A percentile compares a stretch with the other conserved stretches of the same genome.
phyloP scores from a whole-genome alignment of 257 asterid genomes.

The Hygrophila difformis region DNA sequence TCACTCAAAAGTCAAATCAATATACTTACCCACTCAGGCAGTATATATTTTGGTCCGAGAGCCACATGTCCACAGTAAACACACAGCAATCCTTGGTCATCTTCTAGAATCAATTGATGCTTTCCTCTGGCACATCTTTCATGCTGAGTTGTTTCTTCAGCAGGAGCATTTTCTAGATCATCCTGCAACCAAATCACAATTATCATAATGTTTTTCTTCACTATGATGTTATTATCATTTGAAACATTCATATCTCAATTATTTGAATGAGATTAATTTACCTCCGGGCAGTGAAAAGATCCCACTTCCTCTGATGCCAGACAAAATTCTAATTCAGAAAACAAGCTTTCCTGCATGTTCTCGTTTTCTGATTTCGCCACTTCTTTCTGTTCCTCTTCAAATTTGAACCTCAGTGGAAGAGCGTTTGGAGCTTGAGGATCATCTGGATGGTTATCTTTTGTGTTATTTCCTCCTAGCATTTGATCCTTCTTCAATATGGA shows the following conservation, averaged over 20 bases:
- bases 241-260: not conserved
- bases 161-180: slow-evolving; percentile 10
- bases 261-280: slow-evolving; percentile 7
- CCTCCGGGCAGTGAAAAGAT: slow-evolving; percentile 15
- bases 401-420: slow-evolving; percentile 34
- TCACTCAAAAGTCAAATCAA: not conserved
- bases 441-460: slow-evolving; percentile 8
- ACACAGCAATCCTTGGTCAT: slow-evolving; percentile 35
- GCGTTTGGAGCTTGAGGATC: not conserved
- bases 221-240: no score
- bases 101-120: slow-evolving; percentile 29
- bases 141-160: slow-evolving; percentile 18
- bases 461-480: slow-evolving; percentile 1
- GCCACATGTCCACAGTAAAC: slow-evolving; percentile 23
- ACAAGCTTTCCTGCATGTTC: slow-evolving; percentile 22
- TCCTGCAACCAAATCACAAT: slow-evolving; percentile 23
- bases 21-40: slow-evolving; percentile 45
- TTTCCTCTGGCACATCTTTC: slow-evolving; percentile 26
- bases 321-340: slow-evolving; percentile 15
- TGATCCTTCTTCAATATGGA: slow-evolving; percentile 18
- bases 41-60: slow-evolving; percentile 26
- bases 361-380: slow-evolving; percentile 32
- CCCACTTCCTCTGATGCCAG: slow-evolving; percentile 7
- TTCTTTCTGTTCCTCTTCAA: slow-evolving; percentile 27
- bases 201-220: no score